Percentiles rank a stretch among this genome's conserved stretches.
Conservation (phyloP, 1,284 basidiomycete genomes). For the Ceratobasidium theobromae region DNA sequence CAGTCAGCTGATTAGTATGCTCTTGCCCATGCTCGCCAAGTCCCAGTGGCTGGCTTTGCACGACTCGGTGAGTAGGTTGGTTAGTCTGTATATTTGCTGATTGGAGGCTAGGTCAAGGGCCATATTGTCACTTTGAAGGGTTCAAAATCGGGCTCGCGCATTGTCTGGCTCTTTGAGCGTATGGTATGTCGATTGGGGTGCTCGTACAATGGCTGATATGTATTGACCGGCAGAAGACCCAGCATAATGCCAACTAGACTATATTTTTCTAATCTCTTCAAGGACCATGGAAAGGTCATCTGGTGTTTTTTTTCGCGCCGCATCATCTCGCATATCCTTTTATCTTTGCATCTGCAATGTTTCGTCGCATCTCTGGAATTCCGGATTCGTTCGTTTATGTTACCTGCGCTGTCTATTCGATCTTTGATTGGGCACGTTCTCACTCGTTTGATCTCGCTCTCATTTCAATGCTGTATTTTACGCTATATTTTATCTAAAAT, state of each 20-base stretch:
- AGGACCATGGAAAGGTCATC: neutral
- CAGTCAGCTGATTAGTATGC: constrained; percentile 76
- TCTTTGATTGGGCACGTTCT: neutral
- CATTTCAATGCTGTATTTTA: constrained; percentile 18
- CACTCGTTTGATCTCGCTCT: constrained; percentile 20
- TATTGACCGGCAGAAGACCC: constrained; percentile 19
- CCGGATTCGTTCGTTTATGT: neutral
- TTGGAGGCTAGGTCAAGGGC: constrained; percentile 55
- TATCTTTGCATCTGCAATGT: neutral
- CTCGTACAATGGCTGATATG: neutral
- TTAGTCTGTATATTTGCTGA: neutral
- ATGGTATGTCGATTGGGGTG: constrained; percentile 49
- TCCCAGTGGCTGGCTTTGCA: constrained; percentile 74
- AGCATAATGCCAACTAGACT: constrained; percentile 18
- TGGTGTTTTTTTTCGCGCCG: neutral
- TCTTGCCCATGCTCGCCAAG: constrained; percentile 75
- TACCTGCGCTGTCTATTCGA: neutral
- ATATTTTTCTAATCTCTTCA: neutral
- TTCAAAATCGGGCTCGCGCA: constrained; percentile 82
- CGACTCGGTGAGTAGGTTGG: constrained; percentile 54
- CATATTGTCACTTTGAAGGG: constrained; percentile 82
- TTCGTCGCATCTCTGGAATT: neutral
- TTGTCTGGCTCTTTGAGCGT: constrained; percentile 72
- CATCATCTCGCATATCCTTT: constrained; percentile 3
- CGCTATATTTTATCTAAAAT: neutral